Base-by-base conservation (phyloP, 202 grass and related monocot genomes). In the Carex arenaria region DNA sequence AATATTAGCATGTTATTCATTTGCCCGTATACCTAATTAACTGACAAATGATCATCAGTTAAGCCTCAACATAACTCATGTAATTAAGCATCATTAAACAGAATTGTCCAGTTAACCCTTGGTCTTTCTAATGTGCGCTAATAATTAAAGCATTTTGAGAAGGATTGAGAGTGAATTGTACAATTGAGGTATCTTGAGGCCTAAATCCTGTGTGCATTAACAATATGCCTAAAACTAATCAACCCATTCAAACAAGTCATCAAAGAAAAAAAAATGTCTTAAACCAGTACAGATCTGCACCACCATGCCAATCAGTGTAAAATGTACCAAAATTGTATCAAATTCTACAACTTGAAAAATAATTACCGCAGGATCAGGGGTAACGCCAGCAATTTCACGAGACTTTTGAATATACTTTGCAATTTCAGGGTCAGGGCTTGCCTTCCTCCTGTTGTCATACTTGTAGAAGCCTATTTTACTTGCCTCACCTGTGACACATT, bases 381-480 rank as follows among this genome's bases (percentile, higher is more conserved):
- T 85, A 34, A 90, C 78, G 84, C 91, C 88, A n/a, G 88, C 86
- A 82, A 95, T 92, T 74, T 85, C 93, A 70, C 89, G 91, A 79
- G 96, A 95, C 45, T 93, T 93, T 53, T 95, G 88, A 67, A 99
- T 84, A 74, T 92, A 93, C 51, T 86, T 92, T 19, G 83, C 83
- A 61, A 98, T 93, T 85, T 98, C 88, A 67, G 91, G 89, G 67
- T 95, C 96, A 45, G 96, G 89, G 78, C 18, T 92, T 38, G 96
- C 89, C 78, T 95, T 94, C 72, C 92, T 92, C 85, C 89, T 98
- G 65, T 90, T 86, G 87, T 98, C 96, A 17, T 98, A 98, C 85
- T 95, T 95, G 86, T 98, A 98, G 64, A 98, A 98, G 8, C 96
- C 95, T 67, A 91, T 95, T 72, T 81, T 59, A 76, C 78, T 88